Evolutionary conservation across 2,329 filamentous ascomycete genomes (phyloP), one percentile per base, ranked within the genome.

Genomic region (Xylaria sp.): DNA sequence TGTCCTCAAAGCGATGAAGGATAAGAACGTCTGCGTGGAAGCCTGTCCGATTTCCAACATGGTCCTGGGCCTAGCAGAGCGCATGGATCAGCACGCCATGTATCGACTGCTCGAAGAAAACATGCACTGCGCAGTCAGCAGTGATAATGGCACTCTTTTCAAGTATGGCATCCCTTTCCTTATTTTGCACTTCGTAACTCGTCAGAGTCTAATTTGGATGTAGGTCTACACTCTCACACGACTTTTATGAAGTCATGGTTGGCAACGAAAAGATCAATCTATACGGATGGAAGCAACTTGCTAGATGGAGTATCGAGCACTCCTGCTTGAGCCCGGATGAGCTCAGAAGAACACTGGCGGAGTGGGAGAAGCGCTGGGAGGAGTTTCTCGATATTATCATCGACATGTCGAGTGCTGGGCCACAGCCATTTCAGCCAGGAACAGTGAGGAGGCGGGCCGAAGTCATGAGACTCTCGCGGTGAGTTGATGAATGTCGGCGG

Each of bases 1-100:
- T 44, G 75, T 91, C n/a, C 83, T 90, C 73, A 76, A 85, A 63
- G 75, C 80, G 54, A 89, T 90, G 80, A 85, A 83, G 71, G 73
- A 78, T 59, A 76, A 77, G n/a, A 77, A 79, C 8, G 82, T 91
- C 39, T 90, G 87, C 65, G 78, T 92, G n/a, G 89, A 92, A 74
- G 76, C 89, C 1, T 91, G 89, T 66, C 89, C 88, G 0, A 90
- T 91, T 54, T 91, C 87, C 0, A 92, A 91, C 68, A 89, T 92
- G 76, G 77, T 91, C 0, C 75, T 91, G 16, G 87, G 89, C 39
- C 78, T 92, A 16, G 89, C 86, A 54, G 80, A 85, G 7, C 80
- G 83, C 51, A 80, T 86, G 59, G 80, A 81, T 44, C 85, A 87
- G 10, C 89, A 91, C 67, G 75, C 85, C 13, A 83, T 88, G 70